Evolutionary conservation across 2,329 filamentous ascomycete species (phyloP), one percentile per base, ranked within the genome.

Genomic region (Pseudogymnoascus sp.): DNA sequence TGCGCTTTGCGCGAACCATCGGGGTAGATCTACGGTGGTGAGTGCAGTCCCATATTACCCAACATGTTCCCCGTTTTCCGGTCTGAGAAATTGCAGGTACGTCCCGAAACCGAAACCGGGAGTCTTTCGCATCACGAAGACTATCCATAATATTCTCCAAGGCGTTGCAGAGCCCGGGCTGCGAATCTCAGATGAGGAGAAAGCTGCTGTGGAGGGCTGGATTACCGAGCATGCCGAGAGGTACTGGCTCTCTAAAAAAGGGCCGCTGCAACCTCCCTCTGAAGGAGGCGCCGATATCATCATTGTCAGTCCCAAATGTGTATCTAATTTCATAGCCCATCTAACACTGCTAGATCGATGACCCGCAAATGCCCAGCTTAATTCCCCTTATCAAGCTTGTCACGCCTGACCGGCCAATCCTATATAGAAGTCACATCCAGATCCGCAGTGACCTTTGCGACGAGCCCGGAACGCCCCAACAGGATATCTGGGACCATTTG

Each of bases 71-170:
- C 35, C 37, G 7, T 40, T 15, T 13, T 39, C 24, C 17, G 4
- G 21, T 31, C 41, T 60, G 24, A 60, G 7, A 57, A 41, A 57
- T 21, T 36, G 2, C 58, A 66, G 63, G 66, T 69, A 70, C 61
- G 89, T 93, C 1, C 90, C 90, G 5, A 91, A 90, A 72, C 89
- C 90, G 21, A 85, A 87, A 59, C 88, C 88, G 2, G 86, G 88
- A 13, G 85, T 93, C 9, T 94, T 94, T 74, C 81, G 89, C 59
- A 87, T 90, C 73, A 94, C 90, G 66, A 94, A 94, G 76, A 92
- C 88, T 66, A 88, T 92, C 67, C 90, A 94, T 81, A 94, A 94
- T 74, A 92, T 93, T 65, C 83, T 94, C 2, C 90, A 94, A 74
- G 90, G 89, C 7, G 89, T 92, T 41, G 84, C 85, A 40, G 78